A percentile compares a stretch with the other conserved stretches of the same genome.
phyloP scores from a whole-genome alignment of 164 flowering plant genomes.

The Tetrastigma voinierianum region DNA sequence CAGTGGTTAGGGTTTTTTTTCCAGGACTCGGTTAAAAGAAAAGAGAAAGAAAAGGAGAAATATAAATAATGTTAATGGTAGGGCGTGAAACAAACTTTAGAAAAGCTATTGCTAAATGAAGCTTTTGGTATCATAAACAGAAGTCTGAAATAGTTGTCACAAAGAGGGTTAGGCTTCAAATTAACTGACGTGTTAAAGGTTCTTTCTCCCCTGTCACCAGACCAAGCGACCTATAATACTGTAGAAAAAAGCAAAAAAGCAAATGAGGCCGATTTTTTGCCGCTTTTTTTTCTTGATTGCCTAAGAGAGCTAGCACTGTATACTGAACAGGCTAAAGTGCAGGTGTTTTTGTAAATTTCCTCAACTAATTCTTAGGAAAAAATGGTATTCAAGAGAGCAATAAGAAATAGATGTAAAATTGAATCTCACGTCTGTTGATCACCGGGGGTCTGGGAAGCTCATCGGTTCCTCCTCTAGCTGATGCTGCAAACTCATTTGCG shows the following conservation, averaged over 20 bases:
- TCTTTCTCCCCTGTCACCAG: background rate
- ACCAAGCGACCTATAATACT: background rate
- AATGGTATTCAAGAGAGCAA: background rate
- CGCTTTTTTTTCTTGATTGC: background rate
- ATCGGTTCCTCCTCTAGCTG: constrained; percentile 40
- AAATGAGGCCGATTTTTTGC: constrained; percentile 1
- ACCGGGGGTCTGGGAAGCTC: constrained; percentile 59
- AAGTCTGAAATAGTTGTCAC: too few species aligned
- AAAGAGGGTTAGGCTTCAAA: too few species aligned
- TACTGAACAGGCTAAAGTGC: constrained; percentile 1
- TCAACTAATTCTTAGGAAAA: background rate
- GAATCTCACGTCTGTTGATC: constrained; percentile 63
- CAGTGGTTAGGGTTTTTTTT: background rate
- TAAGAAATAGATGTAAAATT: background rate
- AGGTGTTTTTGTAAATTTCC: background rate
- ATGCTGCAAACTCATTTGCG: constrained; percentile 26
- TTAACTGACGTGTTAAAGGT: too few species aligned
- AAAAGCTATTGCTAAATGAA: too few species aligned
- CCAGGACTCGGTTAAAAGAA: too few species aligned
- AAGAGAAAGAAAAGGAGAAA: too few species aligned
- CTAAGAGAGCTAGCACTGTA: constrained; percentile 1
- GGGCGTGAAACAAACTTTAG: too few species aligned
- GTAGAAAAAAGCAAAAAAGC: background rate
- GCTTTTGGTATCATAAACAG: too few species aligned
- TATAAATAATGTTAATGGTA: too few species aligned